Evolutionary conservation across 2,329 filamentous ascomycete genomes (phyloP).

Genomic region (Tolypocladium tundrense): DNA sequence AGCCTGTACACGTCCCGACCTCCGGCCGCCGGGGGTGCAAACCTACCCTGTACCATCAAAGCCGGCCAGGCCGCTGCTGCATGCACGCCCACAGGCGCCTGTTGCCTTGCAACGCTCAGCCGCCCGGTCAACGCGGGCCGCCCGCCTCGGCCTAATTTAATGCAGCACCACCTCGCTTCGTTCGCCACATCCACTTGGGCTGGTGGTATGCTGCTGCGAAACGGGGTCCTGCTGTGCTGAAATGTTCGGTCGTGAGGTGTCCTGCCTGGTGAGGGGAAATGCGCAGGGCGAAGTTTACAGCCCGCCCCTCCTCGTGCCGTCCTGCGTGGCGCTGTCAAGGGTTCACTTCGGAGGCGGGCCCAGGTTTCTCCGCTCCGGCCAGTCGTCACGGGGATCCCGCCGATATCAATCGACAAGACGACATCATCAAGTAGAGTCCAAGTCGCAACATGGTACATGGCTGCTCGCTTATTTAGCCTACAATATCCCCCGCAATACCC

Average conservation of each 20-base stretch:
- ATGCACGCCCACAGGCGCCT: background rate
- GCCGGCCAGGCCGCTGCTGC: background rate
- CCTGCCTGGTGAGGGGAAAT: constrained; percentile 22
- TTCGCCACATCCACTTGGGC: background rate
- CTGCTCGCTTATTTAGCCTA: background rate
- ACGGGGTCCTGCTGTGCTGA: constrained; percentile 27
- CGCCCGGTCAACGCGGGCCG: background rate
- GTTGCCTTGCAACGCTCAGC: background rate
- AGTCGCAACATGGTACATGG: background rate
- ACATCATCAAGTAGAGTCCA: background rate
- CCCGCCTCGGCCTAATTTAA: background rate
- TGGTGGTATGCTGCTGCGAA: background rate
- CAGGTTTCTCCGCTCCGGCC: background rate
- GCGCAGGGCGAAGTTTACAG: constrained; percentile 16
- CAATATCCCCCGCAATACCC: background rate
- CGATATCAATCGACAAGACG: too few species aligned
- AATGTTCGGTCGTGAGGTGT: constrained; percentile 31
- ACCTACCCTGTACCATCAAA: background rate
- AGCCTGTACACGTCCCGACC: background rate
- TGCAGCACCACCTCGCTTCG: background rate
- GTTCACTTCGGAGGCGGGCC: background rate
- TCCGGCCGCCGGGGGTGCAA: background rate
- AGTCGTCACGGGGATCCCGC: too few species aligned
- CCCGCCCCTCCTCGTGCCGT: background rate
- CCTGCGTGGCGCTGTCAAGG: background rate